Percentiles rank a stretch among this genome's conserved stretches.
phyloP scores from a whole-genome alignment of 148 eudicot genomes.

The Silene uniflora region DNA sequence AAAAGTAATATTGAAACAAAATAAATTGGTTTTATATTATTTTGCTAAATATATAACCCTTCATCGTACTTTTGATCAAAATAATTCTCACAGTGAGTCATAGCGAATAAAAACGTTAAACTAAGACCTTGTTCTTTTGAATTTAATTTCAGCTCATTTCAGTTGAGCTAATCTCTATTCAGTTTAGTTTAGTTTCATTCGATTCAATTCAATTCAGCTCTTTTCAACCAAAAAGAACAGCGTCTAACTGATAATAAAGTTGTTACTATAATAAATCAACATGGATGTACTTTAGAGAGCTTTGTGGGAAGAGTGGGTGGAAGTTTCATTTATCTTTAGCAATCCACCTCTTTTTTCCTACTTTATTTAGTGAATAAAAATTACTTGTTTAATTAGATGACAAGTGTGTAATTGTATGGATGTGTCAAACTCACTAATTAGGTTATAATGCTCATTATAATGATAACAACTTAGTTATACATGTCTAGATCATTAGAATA shows the following conservation, averaged over 20 bases:
- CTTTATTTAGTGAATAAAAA: no score
- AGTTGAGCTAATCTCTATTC: no score
- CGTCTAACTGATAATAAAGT: neutral
- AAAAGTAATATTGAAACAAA: neutral
- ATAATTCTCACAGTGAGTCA: no score
- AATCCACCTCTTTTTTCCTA: neutral
- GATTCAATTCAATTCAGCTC: no score
- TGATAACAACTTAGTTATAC: neutral
- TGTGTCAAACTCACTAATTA: conserved; percentile 8
- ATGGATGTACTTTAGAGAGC: neutral
- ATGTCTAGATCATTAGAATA: conserved; percentile 1
- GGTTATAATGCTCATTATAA: conserved; percentile 1
- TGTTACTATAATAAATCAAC: neutral
- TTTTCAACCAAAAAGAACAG: no score
- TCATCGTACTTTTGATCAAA: no score
- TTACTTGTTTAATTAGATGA: neutral
- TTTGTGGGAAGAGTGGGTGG: conserved; percentile 10
- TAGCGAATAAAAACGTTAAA: no score
- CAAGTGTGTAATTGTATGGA: neutral
- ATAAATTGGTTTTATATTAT: no score
- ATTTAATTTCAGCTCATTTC: no score
- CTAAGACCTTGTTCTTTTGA: no score
- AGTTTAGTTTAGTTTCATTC: no score
- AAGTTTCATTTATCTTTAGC: conserved; percentile 3
- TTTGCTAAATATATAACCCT: no score